Conservation (phyloP, 2,329 filamentous ascomycete genomes). For the Colletotrichum noveboracense region DNA sequence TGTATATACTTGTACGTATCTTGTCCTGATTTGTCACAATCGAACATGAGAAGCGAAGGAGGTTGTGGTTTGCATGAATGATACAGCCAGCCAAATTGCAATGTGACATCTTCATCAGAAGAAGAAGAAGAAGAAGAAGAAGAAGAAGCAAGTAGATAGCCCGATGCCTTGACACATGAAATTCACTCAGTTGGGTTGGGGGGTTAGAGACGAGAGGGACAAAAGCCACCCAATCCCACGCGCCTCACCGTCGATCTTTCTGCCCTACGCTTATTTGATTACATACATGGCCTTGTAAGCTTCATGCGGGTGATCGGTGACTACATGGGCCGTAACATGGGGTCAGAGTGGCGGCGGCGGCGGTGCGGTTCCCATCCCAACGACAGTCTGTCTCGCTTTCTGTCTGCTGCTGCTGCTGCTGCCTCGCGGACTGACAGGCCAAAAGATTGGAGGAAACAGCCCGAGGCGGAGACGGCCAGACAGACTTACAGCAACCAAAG, state of each 20-base stretch:
- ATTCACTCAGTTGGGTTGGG: background rate
- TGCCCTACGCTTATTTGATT: constrained; percentile 17
- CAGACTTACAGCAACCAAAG: background rate
- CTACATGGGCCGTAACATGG: background rate
- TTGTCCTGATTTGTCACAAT: background rate
- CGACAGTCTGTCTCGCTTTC: background rate
- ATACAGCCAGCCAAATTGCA: background rate
- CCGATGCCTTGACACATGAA: background rate
- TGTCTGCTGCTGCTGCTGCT: background rate
- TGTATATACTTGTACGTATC: background rate
- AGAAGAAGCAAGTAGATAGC: background rate
- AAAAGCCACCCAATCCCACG: background rate
- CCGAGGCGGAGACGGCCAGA: background rate
- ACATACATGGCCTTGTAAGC: background rate
- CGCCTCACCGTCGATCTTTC: constrained; percentile 18
- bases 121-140: background rate
- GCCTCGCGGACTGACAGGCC: background rate
- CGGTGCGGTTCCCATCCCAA: background rate
- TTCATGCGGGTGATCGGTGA: constrained; percentile 15
- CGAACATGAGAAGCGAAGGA: background rate
- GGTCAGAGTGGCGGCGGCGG: background rate
- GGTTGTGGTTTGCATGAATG: background rate
- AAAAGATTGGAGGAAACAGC: background rate
- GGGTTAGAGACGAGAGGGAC: background rate
- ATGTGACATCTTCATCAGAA: background rate